Evolutionary conservation across 768 basidiomycete genomes (phyloP), one percentile per base, ranked within the genome.

Genomic region (Lyophyllum shimeji): DNA sequence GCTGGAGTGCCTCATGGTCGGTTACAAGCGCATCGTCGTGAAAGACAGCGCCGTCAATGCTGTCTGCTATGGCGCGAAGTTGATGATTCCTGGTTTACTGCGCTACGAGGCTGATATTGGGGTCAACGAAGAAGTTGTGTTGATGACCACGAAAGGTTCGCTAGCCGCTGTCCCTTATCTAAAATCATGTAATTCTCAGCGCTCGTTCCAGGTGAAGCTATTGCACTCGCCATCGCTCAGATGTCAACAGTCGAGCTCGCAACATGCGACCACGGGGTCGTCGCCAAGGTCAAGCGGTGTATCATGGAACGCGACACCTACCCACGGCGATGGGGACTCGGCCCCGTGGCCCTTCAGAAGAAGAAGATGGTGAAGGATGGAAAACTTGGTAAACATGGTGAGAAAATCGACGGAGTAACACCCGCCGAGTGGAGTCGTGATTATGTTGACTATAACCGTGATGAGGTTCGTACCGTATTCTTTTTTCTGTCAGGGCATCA

Each of bases 251-350:
- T 96, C 56, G 97, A 99, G 71, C 86, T 99, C 48, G 90, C 94
- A 8, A 96, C 95, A 2, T 98, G 96, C 71, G 95, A 98, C 70
- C 96, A 99, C 67, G 97, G 97, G 46, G 93, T 99, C 55, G 96
- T 98, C 42, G 97, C 97, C 33, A 98, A 98, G 76, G 94, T 99
- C 67, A 99, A 99, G 76, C 82, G 97, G 50, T 98, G 96, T 69
- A 98, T 99, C 68, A 99, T 99, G 97, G 97, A 98, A 71, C 88
- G 96, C 34, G 97, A 99, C 72, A 91, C 93, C 18, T 99, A 99
- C 72, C 97, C 97, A 39, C 86, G 97, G 54, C 86, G 95, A 60
- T 98, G 97, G 97, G 97, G 97, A 48, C 83, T 98, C 50, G 97
- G 97, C n/a, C 97, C 97, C 20, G 85, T 95, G 72, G 96, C 97